Evolutionary conservation across 129 eudicot species (phyloP), one percentile per base, ranked within the genome.

Genomic region (Smallanthus sonchifolius): DNA sequence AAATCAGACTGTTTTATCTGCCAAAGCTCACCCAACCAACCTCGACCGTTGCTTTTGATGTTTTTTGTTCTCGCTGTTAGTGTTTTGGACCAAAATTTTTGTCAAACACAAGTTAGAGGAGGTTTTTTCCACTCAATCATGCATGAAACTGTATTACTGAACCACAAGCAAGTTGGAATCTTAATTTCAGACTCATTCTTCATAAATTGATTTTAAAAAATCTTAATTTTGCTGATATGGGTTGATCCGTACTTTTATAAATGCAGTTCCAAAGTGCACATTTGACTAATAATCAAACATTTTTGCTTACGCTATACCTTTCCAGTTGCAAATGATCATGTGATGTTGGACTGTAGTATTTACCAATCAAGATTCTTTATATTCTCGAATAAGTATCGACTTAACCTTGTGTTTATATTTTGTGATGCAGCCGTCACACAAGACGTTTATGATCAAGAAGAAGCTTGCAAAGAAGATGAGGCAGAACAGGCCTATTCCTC

Each of bases 401-500:
- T 16, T 17, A n/a, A 61, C 62, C 34, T 42, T 17, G 48, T 65
- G 70, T 19, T n/a, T 56, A 55, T 35, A 38, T 56, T 16, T 14
- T 54, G 42, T 40, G 20, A 38, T 56, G 16, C 81, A 91, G 97
- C 97, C 97, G 84, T 91, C 97, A 32, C 97, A 91, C 89, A 91
- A 91, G 83, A 56, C 97, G 2, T 91, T 91, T 56, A 91, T 69
- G 86, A 91, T 88, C 72, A 88, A 91, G 97, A 91, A 88, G 91
- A 87, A 91, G 85, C 82, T 89, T 7, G 96, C 90, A 19, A 88
- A 91, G 95, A 91, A 91, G 84, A 87, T 88, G 96, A 91, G 92
- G 89, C 97, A 86, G 80, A 91, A 91, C 73, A 79, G 97, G 80
- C 96, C 97, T 0, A 91, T 88, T 28, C 97, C 96, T 74, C 85